A percentile compares a stretch with the other conserved stretches of the same genome.
phyloP scores from a whole-genome alignment of 805 yeast genomes.

The Candida boleticola region DNA sequence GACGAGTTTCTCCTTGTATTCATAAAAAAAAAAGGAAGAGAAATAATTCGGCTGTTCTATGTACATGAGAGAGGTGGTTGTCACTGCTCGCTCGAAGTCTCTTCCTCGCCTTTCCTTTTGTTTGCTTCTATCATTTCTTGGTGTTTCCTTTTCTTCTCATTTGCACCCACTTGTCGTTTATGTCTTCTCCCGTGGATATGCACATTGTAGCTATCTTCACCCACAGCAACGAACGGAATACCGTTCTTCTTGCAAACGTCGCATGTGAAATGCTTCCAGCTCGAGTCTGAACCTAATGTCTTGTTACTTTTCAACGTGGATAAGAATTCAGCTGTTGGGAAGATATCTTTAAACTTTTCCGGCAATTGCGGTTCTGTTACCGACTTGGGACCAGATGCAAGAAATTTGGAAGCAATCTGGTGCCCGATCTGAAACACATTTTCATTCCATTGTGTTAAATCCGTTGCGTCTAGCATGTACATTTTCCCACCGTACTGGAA shows the following conservation, averaged over 20 bases:
- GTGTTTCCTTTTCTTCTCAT: slow-evolving; percentile 51
- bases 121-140: slow-evolving; percentile 41
- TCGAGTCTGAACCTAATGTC: slow-evolving; percentile 25
- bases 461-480: slow-evolving; percentile 74
- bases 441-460: slow-evolving; percentile 58
- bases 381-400: slow-evolving; percentile 23
- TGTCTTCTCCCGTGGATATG: slow-evolving; percentile 74
- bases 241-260: slow-evolving; percentile 56
- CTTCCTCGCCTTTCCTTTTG: background rate
- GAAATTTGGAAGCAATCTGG: slow-evolving; percentile 41
- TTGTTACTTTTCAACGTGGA: slow-evolving; percentile 34
- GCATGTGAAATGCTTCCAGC: slow-evolving; percentile 73
- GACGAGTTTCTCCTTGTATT: background rate
- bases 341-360: slow-evolving; percentile 16
- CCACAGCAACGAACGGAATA: slow-evolving; percentile 63
- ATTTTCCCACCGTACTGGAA: slow-evolving; percentile 61
- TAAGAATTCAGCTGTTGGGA: slow-evolving; percentile 24
- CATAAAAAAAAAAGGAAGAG: background rate
- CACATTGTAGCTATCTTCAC: slow-evolving; percentile 64
- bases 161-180: slow-evolving; percentile 46
- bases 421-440: slow-evolving; percentile 58
- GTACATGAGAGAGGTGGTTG: background rate
- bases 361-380: slow-evolving; percentile 30
- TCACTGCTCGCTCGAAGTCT: background rate
- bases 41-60: background rate